Evolutionary conservation across 176 grass and related monocot genomes (phyloP).

Genomic region (Puccinellia tenuiflora): DNA sequence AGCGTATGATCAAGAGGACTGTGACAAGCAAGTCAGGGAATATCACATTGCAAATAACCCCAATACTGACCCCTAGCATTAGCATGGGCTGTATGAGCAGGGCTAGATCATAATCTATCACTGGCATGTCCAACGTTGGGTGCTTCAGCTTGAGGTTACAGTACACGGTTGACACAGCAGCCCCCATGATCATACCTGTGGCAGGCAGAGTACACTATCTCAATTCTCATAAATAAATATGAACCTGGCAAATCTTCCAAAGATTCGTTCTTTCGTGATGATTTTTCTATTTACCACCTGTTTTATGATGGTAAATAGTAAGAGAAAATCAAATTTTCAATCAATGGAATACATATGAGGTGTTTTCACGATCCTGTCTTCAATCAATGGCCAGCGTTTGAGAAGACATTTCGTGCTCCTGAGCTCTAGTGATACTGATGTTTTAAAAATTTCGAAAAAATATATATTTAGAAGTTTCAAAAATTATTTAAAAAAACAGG

Average conservation of each 20-base stretch:
- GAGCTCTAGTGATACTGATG: no score
- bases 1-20: slow-evolving; percentile 56
- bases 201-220: background rate
- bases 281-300: background rate
- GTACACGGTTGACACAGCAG: slow-evolving; percentile 59
- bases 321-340: no score
- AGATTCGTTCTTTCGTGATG: background rate
- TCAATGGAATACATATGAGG: background rate
- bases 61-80: slow-evolving; percentile 81
- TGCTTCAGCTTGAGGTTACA: slow-evolving; percentile 82
- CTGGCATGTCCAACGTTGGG: slow-evolving; percentile 63
- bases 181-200: slow-evolving; percentile 85
- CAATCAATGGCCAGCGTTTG: no score
- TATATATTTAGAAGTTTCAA: no score
- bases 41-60: slow-evolving; percentile 68
- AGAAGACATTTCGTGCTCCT: no score
- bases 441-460: no score
- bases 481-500: no score
- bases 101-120: slow-evolving; percentile 75
- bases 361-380: no score
- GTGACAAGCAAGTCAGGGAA: slow-evolving; percentile 83
- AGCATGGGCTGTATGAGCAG: slow-evolving; percentile 86
- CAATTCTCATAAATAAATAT: background rate
- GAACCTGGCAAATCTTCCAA: background rate
- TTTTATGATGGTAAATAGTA: background rate